Conservation (phyloP, 495 filamentous ascomycete species). For the Astrocystis sublimbata region DNA sequence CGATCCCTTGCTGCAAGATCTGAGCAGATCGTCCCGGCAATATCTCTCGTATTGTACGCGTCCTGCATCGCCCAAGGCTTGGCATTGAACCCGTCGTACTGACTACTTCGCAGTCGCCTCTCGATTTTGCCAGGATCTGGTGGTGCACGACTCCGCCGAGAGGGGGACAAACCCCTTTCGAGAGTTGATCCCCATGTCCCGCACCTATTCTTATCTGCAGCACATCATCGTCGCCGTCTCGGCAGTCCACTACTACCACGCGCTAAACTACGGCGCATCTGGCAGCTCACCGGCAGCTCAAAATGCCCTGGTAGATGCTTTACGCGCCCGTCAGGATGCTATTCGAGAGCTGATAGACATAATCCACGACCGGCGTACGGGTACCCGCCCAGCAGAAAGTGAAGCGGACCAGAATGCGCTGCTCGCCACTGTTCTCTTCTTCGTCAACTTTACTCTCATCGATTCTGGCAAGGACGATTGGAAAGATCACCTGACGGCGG, state of each 20-base stretch:
- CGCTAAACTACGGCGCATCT: slow-evolving; percentile 16
- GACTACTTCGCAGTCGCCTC: slow-evolving; percentile 42
- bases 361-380: slow-evolving; percentile 18
- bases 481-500: slow-evolving; percentile 56
- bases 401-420: slow-evolving; percentile 43
- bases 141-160: slow-evolving; percentile 51
- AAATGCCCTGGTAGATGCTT: slow-evolving; percentile 47
- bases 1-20: slow-evolving; percentile 20
- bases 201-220: slow-evolving; percentile 45
- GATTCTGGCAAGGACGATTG: slow-evolving; percentile 57
- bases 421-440: slow-evolving; percentile 54
- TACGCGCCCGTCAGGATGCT: slow-evolving; percentile 50
- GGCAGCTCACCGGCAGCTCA: slow-evolving; percentile 8
- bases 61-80: neutral
- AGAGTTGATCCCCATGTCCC: slow-evolving; percentile 47
- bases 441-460: slow-evolving; percentile 59
- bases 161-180: slow-evolving; percentile 52
- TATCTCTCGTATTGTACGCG: slow-evolving; percentile 19
- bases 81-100: neutral
- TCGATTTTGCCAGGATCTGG: slow-evolving; percentile 53
- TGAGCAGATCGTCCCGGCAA: slow-evolving; percentile 13
- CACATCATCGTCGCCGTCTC: slow-evolving; percentile 56
- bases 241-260: slow-evolving; percentile 55
- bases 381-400: neutral
- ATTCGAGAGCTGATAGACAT: slow-evolving; percentile 45